Base-by-base conservation (phyloP, 352 stramenopile genomes). In the Thraustochytrium sp. region DNA sequence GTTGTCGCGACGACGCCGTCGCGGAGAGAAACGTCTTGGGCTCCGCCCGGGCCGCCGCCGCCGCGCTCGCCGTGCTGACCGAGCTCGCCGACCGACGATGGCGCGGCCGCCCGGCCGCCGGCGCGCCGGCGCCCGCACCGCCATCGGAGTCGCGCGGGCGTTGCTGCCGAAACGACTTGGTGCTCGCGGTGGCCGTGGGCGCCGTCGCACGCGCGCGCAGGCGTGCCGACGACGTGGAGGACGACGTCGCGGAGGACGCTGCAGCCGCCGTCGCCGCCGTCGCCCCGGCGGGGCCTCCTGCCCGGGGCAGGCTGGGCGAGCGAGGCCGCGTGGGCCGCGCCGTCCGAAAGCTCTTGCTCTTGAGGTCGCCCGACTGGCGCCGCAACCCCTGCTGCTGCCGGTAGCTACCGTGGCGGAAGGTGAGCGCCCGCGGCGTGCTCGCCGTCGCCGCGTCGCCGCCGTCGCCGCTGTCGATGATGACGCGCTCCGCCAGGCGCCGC, bases 401-500 rank as follows among this genome's bases (percentile, higher is more conserved):
- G 21, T 72, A 31, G 11, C n/a, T n/a, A n/a, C n/a, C n/a, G 40
- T 72, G 9, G 9, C 59, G 59, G 13, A 72, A 46, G 9, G 13
- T 31, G 0, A 31, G 8, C 34, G 36, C 36, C 16, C 59, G 59
- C 11, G 29, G 36, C 40, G 36, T 49, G 13, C 59, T 21, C 34
- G 40, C 16, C 26, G 9, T 31, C 59, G 34, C 36, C 59, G 26
- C 36, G 26, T 9, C 59, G 21, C 31, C 65, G 42, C 5, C 9
- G 13, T 40, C 1, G 16, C n/a, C 65, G 23, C 34, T 62, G 37
- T 77, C 65, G 37, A 77, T 77, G 46, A 77, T 77, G 1, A 77
- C 65, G 21, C 65, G 65, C 42, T 77, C 65, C 3, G 65, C 65
- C 8, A 77, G 65, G 26, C 49, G 42, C 18, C 65, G 65, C 40